Conservation (phyloP, 192 early-diverging fungal species). For the Spinellus fusiger region DNA sequence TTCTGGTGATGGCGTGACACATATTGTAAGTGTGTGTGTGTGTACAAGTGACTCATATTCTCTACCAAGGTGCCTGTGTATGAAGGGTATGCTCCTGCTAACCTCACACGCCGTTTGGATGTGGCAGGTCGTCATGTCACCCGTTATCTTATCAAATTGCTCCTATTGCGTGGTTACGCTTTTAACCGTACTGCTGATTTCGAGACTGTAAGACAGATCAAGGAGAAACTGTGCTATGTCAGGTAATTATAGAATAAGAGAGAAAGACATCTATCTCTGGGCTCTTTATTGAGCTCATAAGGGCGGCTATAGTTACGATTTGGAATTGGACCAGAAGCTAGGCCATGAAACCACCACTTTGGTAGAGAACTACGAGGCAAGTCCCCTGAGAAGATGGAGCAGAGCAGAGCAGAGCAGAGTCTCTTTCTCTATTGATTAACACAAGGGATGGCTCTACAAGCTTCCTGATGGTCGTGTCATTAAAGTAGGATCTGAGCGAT, state of each 20-base stretch:
- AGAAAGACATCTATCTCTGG: background rate
- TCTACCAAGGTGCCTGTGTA: slow-evolving; percentile 77
- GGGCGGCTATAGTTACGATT: slow-evolving; percentile 68
- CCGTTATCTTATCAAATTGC: slow-evolving; percentile 91
- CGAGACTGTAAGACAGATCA: slow-evolving; percentile 95
- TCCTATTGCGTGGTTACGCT: slow-evolving; percentile 89
- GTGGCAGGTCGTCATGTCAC: slow-evolving; percentile 97
- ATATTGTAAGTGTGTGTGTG: slow-evolving; percentile 55
- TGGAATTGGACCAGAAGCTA: slow-evolving; percentile 89
- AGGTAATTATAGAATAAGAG: slow-evolving; percentile 49
- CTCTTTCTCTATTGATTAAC: background rate
- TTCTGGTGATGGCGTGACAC: slow-evolving; percentile 98
- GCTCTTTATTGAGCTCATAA: background rate
- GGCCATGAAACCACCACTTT: slow-evolving; percentile 96
- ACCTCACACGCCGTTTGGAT: slow-evolving; percentile 85
- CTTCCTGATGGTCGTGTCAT: slow-evolving; percentile 98
- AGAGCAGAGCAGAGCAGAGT: background rate
- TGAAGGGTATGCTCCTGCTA: slow-evolving; percentile 87
- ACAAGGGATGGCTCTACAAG: no score
- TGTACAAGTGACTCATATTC: background rate
- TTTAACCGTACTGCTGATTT: slow-evolving; percentile 98
- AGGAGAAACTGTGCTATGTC: slow-evolving; percentile 98
- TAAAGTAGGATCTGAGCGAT: slow-evolving; percentile 97
- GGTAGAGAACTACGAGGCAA: slow-evolving; percentile 89
- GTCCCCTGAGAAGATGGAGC: background rate